Evolutionary conservation across 164 flowering plant genomes (phyloP).

Genomic region (Aristolochia fimbriata): DNA sequence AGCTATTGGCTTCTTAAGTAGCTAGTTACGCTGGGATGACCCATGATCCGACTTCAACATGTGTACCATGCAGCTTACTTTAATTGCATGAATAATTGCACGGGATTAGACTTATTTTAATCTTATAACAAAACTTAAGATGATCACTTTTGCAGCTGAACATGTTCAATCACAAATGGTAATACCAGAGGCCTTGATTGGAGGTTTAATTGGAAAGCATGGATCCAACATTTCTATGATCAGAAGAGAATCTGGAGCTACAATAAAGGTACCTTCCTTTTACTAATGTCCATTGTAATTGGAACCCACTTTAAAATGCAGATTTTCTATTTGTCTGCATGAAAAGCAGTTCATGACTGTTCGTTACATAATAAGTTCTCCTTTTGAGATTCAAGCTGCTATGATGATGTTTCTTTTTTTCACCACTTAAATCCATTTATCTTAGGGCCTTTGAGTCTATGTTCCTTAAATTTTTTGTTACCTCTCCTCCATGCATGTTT

Average conservation of each 20-base stretch:
- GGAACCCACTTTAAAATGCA: not conserved
- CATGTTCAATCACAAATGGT: constrained; percentile 58
- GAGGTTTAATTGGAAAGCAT: constrained; percentile 79
- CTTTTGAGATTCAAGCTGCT: not conserved
- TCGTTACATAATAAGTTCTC: no score
- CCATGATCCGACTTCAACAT: not conserved
- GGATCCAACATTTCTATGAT: constrained; percentile 85
- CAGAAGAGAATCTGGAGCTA: constrained; percentile 72
- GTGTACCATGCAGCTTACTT: constrained; percentile 10
- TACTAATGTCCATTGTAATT: not conserved
- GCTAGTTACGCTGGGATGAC: no score
- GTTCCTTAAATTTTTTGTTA: no score
- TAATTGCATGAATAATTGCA: constrained; percentile 10
- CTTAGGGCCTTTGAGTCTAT: no score
- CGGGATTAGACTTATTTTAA: constrained; percentile 25
- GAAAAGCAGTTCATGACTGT: not conserved
- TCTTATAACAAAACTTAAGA: constrained; percentile 48
- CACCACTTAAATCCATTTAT: not conserved
- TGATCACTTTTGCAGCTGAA: constrained; percentile 77
- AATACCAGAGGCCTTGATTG: constrained; percentile 66
- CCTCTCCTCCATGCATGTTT: no score
- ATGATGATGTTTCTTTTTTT: no score
- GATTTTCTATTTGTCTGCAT: not conserved
- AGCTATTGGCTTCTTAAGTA: no score
- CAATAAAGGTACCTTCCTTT: constrained; percentile 47